Evolutionary conservation across 768 basidiomycete genomes (phyloP), one percentile per base, ranked within the genome.

Genomic region (Rhizopogon vinicolor): DNA sequence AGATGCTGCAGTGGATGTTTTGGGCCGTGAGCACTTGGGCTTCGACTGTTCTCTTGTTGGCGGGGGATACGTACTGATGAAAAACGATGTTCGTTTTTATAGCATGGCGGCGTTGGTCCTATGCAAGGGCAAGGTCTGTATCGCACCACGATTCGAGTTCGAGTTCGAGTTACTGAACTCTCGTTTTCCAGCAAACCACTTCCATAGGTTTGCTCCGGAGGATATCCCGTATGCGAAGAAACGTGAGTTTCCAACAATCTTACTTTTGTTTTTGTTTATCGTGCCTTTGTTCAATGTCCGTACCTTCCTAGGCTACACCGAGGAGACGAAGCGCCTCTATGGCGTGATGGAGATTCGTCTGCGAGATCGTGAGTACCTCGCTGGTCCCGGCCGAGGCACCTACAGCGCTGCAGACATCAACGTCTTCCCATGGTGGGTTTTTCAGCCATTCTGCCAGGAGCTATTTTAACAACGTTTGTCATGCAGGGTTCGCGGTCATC

Each of bases 291-390:
- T 16, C 4, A n/a, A 33, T 28, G 39, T 16, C 7, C 3, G 4
- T 3, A 9, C 25, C 35, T 1, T 16, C 19, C 3, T 42, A 52
- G 63, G 80, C 14, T 82, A 80, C 65, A 62, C 69, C 16, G 70
- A 78, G 16, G 82, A 82, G 69, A 75, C 79, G 14, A 71, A 70
- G 52, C 72, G 80, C 2, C 65, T 84, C 12, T 76, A 79, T 60
- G 64, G 69, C 7, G 80, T 83, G 9, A 62, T 83, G 41, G 78
- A 82, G 61, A 66, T 72, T 31, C 73, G 76, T 12, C 67, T 84
- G 6, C 29, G 63, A n/a, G 63, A 69, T 31, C 66, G 74, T 35
- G 79, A 80, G 7, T 81, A 71, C 49, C 70, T 84, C 33, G 80
- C 74, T 8, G 78, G 74, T 31, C 74, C 71, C 33, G 46, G 48